Percentiles rank a stretch among this genome's conserved stretches.
Evolutionary conservation across 805 yeast genomes (phyloP).

Genomic region (Candida saitoana): DNA sequence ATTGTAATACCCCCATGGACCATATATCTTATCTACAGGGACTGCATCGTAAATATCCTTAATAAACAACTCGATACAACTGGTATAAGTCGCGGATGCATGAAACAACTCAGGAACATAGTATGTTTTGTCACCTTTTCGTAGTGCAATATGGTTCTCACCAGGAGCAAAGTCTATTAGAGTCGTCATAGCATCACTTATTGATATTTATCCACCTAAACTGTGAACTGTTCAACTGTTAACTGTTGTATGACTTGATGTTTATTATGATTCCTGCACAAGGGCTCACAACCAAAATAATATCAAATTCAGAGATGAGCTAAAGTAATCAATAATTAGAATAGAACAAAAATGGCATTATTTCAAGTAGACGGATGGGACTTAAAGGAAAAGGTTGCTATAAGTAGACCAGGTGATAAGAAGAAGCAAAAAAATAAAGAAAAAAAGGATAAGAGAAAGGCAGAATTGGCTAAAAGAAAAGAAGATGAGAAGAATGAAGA

Average conservation of each 20-base stretch:
- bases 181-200: conserved; percentile 1
- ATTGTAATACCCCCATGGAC: conserved; percentile 12
- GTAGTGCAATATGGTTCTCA: conserved; percentile 28
- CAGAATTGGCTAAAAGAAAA: conserved; percentile 14
- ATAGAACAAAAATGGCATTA: conserved; percentile 48
- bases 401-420: conserved; percentile 33
- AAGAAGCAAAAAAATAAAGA: conserved; percentile 24
- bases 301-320: conserved; percentile 1
- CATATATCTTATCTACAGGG: conserved; percentile 14
- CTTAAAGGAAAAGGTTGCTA: conserved; percentile 50
- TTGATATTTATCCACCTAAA: no score
- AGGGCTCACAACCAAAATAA: neutral
- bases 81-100: conserved; percentile 21
- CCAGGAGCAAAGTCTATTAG: conserved; percentile 33
- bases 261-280: no score
- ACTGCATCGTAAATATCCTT: conserved; percentile 22
- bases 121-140: conserved; percentile 18
- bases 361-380: conserved; percentile 85
- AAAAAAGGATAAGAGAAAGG: conserved; percentile 8
- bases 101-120: conserved; percentile 36
- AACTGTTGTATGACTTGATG: no score
- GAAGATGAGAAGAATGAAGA: conserved; percentile 11
- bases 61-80: conserved; percentile 23
- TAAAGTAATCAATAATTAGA: neutral
- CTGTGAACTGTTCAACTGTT: no score